These are phyloP conservation scores for Potentilla sterilis DNA, from an alignment of 306 rosid species.

Conservation along the genomic window DNA sequence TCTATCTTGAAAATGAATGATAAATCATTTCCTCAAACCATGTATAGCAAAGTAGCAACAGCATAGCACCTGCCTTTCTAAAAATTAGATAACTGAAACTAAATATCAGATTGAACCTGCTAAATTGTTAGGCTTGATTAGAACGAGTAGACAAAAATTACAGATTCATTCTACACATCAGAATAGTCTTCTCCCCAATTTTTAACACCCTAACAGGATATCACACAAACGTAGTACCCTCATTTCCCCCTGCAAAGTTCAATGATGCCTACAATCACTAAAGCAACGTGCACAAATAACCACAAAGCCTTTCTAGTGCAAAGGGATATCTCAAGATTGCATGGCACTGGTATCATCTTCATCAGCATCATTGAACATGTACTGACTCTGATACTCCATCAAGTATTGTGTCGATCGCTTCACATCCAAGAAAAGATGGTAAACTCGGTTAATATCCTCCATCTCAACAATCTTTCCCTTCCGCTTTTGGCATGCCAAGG, in stretches of 20 bases:
- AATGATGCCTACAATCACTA: background rate
- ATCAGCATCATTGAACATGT: constrained; percentile 83
- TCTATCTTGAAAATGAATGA: too few species aligned
- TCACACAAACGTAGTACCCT: background rate
- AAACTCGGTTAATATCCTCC: constrained; percentile 89
- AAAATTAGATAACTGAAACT: too few species aligned
- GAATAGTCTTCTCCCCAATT: too few species aligned
- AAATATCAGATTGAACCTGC: too few species aligned
- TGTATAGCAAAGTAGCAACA: background rate
- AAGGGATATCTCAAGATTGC: constrained; percentile 40
- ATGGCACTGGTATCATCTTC: constrained; percentile 63
- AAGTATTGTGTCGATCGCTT: constrained; percentile 94
- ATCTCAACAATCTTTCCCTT: constrained; percentile 82
- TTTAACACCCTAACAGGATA: background rate
- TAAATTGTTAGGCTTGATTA: too few species aligned
- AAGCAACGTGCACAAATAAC: constrained; percentile 4
- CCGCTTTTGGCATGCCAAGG: constrained; percentile 81
- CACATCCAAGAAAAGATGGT: constrained; percentile 91
- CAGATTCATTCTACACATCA: constrained; percentile 1
- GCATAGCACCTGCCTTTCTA: too few species aligned
- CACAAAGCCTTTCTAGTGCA: background rate
- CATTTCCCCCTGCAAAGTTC: background rate
- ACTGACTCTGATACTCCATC: constrained; percentile 91
- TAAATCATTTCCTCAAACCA: background rate
- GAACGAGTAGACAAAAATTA: background rate